Conservation (phyloP, 345 rosid genomes). For the Camelina laxa region DNA sequence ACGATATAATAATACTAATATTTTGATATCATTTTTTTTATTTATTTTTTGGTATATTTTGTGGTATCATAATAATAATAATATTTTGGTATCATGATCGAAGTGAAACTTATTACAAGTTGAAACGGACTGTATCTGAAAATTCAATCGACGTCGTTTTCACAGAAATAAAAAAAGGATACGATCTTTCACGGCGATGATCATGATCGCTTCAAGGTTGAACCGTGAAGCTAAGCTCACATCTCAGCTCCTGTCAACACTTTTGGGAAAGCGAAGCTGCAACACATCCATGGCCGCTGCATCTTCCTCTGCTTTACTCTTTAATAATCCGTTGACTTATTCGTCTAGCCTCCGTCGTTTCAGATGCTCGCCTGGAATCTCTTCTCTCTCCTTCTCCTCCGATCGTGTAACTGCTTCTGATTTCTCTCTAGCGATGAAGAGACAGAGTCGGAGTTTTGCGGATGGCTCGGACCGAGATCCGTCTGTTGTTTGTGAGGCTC, state of each 20-base stretch:
- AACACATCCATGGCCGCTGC: slow-evolving; percentile 35
- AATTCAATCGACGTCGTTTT: slow-evolving; percentile 31
- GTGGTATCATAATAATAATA: too few relatives aligned
- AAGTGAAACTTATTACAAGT: too few relatives aligned
- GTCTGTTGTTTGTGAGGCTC: slow-evolving; percentile 69
- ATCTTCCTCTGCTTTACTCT: slow-evolving; percentile 47
- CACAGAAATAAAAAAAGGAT: not conserved
- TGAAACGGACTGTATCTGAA: slow-evolving; percentile 33
- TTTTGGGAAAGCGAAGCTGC: slow-evolving; percentile 25
- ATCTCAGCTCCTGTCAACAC: slow-evolving; percentile 24
- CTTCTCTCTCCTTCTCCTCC: slow-evolving; percentile 40
- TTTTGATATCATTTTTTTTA: not conserved
- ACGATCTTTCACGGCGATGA: slow-evolving; percentile 41
- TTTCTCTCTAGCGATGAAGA: slow-evolving; percentile 36
- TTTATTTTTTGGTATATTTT: too few relatives aligned
- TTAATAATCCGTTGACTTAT: slow-evolving; percentile 53
- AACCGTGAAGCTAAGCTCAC: slow-evolving; percentile 32
- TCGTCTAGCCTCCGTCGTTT: slow-evolving; percentile 46
- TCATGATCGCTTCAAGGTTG: slow-evolving; percentile 38
- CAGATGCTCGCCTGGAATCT: slow-evolving; percentile 35
- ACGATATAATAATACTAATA: not conserved
- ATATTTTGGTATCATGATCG: slow-evolving; percentile 6
- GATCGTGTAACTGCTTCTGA: slow-evolving; percentile 16
- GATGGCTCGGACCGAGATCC: slow-evolving; percentile 39
- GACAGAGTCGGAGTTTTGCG: slow-evolving; percentile 33